These are phyloP conservation scores for Thalassiosira sp. DNA, from an alignment of 352 stramenopile genomes.

Conservation along the genomic window DNA sequence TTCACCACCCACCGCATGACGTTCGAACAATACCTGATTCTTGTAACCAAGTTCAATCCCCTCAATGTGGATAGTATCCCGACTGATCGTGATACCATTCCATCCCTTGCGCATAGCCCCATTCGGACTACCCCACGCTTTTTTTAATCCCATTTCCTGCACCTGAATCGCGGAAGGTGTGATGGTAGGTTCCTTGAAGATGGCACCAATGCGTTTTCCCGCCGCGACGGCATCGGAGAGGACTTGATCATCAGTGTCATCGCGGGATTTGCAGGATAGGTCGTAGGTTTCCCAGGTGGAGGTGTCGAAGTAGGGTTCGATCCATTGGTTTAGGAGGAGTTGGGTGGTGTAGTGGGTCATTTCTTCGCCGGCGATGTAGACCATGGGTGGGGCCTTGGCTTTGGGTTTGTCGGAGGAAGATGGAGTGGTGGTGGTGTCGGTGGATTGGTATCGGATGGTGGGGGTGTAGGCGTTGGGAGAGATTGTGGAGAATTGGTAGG, in stretches of 20 bases:
- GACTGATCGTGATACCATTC: slow-evolving; percentile 87
- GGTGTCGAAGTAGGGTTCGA: slow-evolving; percentile 86
- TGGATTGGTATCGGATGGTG: slow-evolving; percentile 18
- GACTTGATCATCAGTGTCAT: slow-evolving; percentile 85
- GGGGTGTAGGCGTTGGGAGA: slow-evolving; percentile 18
- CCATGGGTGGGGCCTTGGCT: slow-evolving; percentile 81
- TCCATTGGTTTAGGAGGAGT: slow-evolving; percentile 85
- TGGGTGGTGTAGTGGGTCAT: slow-evolving; percentile 87
- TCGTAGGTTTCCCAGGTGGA: slow-evolving; percentile 85
- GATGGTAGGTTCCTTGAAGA: slow-evolving; percentile 90
- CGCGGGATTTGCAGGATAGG: slow-evolving; percentile 82
- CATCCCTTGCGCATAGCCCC: slow-evolving; percentile 86
- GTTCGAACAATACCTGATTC: slow-evolving; percentile 86
- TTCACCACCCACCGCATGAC: slow-evolving; percentile 87
- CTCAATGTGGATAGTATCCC: slow-evolving; percentile 89
- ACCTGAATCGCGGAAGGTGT: slow-evolving; percentile 84
- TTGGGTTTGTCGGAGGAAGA: slow-evolving; percentile 10
- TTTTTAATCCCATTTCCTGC: slow-evolving; percentile 84
- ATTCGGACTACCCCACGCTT: slow-evolving; percentile 85
- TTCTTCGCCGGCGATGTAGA: slow-evolving; percentile 88
- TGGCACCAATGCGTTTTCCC: slow-evolving; percentile 82
- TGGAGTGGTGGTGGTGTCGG: background rate
- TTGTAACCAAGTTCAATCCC: slow-evolving; percentile 87
- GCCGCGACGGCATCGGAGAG: slow-evolving; percentile 83
- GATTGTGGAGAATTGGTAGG: background rate